These are phyloP conservation scores for Yamadazyma triangularis DNA, from an alignment of 1,139 yeast species.

Conservation along the genomic window DNA sequence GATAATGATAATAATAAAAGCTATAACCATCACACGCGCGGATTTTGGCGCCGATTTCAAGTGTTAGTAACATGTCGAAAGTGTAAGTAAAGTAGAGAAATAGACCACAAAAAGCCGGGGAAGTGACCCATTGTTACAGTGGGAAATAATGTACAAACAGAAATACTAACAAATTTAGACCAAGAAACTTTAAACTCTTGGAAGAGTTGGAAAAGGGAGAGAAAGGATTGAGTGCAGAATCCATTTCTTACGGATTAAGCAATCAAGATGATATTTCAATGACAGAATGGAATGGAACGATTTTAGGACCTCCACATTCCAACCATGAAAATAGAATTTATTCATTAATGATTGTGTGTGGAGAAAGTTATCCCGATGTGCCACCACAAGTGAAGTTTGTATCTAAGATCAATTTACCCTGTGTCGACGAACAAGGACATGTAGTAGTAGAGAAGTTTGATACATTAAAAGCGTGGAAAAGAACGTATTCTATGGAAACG, in stretches of 20 bases:
- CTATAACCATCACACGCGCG: neutral
- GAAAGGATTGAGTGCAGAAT: slow-evolving; percentile 94
- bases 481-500: slow-evolving; percentile 88
- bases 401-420: slow-evolving; percentile 84
- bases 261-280: slow-evolving; percentile 86
- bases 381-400: slow-evolving; percentile 82
- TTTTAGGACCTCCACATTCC: slow-evolving; percentile 95
- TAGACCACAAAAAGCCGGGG: no score
- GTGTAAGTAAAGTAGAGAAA: slow-evolving; percentile 29
- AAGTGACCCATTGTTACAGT: no score
- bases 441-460: slow-evolving; percentile 62
- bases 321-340: slow-evolving; percentile 92
- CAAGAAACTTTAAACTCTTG: slow-evolving; percentile 86
- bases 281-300: slow-evolving; percentile 96
- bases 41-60: neutral
- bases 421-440: slow-evolving; percentile 71
- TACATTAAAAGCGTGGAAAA: slow-evolving; percentile 78
- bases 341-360: slow-evolving; percentile 77
- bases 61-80: slow-evolving; percentile 30
- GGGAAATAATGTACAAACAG: neutral
- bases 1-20: neutral
- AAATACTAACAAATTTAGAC: slow-evolving; percentile 41
- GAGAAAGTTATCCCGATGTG: slow-evolving; percentile 76
- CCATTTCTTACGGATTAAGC: slow-evolving; percentile 88
- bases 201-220: slow-evolving; percentile 98